Percentiles rank a stretch among this genome's conserved stretches.
Conservation (phyloP, 306 rosid species). For the Trichosanthes truncata region DNA sequence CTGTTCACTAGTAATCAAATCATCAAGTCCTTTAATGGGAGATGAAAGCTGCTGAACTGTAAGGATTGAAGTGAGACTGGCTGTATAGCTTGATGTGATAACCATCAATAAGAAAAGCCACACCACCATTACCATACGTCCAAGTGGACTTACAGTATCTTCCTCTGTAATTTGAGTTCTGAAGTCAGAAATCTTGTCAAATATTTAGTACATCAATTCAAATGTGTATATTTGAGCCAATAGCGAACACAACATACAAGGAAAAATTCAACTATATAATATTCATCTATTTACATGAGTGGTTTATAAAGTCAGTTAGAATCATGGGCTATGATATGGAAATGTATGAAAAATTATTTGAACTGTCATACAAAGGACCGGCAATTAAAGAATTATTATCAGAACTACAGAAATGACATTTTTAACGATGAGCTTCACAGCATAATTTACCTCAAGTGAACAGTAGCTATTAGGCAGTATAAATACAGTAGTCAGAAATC, state of each 20-base stretch:
- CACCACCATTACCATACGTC: constrained; percentile 86
- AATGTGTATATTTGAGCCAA: not conserved
- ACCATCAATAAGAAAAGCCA: constrained; percentile 97
- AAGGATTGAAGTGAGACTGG: constrained; percentile 89
- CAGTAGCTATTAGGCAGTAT: not conserved
- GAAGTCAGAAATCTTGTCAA: not conserved
- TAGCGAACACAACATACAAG: not conserved
- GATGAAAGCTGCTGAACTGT: constrained; percentile 87
- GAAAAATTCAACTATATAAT: not conserved
- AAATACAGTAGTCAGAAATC: no score
- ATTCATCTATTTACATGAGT: not conserved
- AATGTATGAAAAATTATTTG: not conserved
- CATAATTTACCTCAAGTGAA: not conserved
- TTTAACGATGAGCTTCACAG: not conserved
- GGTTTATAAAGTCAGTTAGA: not conserved
- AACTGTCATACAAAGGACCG: not conserved
- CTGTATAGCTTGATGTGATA: constrained; percentile 88
- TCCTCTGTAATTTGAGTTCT: constrained; percentile 62
- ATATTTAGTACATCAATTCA: not conserved
- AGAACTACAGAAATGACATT: not conserved
- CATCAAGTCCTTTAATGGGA: constrained; percentile 79
- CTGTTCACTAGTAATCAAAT: constrained; percentile 60
- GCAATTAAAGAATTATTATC: not conserved
- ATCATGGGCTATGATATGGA: not conserved
- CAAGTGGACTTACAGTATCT: constrained; percentile 57